phyloP scores from a whole-genome alignment of 73 alveolate genomes.

The Diophrys appendiculata region DNA sequence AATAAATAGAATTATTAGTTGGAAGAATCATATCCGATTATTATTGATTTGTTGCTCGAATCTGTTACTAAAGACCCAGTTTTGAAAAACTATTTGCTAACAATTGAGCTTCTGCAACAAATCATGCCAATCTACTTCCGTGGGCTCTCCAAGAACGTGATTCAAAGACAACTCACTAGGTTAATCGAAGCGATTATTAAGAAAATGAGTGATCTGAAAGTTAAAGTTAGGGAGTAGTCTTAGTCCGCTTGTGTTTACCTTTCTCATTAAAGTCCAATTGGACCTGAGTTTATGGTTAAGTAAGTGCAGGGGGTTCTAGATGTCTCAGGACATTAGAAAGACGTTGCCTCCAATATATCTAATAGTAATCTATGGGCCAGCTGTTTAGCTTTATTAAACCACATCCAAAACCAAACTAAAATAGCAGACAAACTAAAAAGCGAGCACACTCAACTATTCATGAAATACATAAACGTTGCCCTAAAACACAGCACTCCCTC shows the following conservation, averaged over 20 bases:
- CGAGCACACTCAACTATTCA: constrained; percentile 7
- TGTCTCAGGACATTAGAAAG: not conserved
- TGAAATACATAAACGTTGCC: constrained; percentile 26
- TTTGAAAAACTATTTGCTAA: constrained; percentile 35
- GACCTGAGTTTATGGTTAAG: constrained; percentile 53
- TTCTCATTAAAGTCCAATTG: constrained; percentile 48
- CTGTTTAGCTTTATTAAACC: constrained; percentile 28
- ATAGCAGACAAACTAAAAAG: constrained; percentile 20
- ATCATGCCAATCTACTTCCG: constrained; percentile 54
- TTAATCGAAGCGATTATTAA: constrained; percentile 32
- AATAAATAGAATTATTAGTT: constrained; percentile 30
- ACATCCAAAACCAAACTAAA: constrained; percentile 36
- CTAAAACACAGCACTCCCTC: constrained; percentile 53
- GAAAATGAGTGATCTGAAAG: constrained; percentile 56
- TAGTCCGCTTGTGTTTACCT: constrained; percentile 43
- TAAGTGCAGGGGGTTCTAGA: not conserved
- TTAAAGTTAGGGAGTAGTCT: constrained; percentile 53
- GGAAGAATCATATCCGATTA: constrained; percentile 32
- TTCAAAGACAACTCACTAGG: constrained; percentile 15
- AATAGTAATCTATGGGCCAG: constrained; percentile 47
- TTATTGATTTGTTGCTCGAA: constrained; percentile 32
- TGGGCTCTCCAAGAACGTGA: not conserved
- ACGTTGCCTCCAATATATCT: constrained; percentile 52
- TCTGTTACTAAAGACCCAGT: constrained; percentile 57
- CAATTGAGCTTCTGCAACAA: constrained; percentile 36